Conservation (phyloP, 352 stramenopile genomes). For the Phytophthora europaea region DNA sequence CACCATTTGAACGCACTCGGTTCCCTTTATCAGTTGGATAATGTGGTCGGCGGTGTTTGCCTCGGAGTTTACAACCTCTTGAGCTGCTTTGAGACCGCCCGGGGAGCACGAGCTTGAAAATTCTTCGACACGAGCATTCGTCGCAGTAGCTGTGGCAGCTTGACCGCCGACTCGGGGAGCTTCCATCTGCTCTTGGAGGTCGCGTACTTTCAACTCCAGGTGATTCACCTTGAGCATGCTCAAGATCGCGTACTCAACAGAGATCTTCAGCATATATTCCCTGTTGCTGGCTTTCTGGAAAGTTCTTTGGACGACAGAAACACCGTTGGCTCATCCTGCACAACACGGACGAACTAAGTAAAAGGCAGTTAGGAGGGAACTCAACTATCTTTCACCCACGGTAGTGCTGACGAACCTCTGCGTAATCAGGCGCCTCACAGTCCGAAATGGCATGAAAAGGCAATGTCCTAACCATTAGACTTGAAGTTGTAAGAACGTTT, state of each 20-base stretch:
- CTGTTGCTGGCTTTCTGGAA: not conserved
- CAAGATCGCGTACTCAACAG: not conserved
- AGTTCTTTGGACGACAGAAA: not conserved
- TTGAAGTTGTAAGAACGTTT: too few relatives aligned
- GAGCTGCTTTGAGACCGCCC: not conserved
- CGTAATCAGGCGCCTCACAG: not conserved
- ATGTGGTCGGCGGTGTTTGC: not conserved
- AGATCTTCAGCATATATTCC: not conserved
- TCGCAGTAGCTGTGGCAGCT: not conserved
- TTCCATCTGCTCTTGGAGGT: not conserved
- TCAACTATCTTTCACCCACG: not conserved
- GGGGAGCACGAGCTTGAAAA: not conserved
- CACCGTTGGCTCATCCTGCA: not conserved
- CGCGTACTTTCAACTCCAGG: not conserved
- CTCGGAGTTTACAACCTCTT: not conserved
- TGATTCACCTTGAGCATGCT: not conserved
- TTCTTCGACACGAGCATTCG: not conserved
- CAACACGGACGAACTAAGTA: not conserved
- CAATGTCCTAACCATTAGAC: too few relatives aligned
- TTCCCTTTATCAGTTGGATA: not conserved
- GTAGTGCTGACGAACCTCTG: not conserved
- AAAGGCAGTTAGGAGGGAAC: not conserved
- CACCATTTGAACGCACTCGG: not conserved
- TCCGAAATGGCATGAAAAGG: not conserved
- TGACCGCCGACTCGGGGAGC: not conserved